Base-by-base conservation (phyloP, 345 rosid genomes). In the Salix exigua region DNA sequence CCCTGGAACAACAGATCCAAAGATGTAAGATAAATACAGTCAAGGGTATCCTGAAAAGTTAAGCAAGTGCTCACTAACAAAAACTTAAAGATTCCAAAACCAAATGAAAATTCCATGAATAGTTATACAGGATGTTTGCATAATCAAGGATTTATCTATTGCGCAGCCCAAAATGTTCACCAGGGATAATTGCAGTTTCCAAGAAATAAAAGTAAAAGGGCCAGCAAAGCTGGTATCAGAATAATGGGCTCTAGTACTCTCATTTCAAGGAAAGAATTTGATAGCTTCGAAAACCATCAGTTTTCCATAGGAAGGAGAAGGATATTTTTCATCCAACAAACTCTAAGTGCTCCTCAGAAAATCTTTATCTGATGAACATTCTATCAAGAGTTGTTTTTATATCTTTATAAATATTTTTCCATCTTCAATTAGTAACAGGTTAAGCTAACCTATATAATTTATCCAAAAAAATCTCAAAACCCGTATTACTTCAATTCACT, bases 1-100 rank as follows among this genome's bases (percentile, higher is more conserved):
- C 67, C 99, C 98, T 61, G 99, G 99, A 86, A 92, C 97, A 88
- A 58, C 14, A 11, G 28, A n/a, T 58, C 13, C 14, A 10, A 11
- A 58, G 4, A 58, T 58, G 28, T 0, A 23, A n/a, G 63, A n/a
- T n/a, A 58, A n/a, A 23, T 3, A 58, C 63, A 23, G 16, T 12
- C 26, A 9, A 13, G 0, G 28, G 25, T n/a, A 23, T 58, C 63
- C 28, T 12, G 26, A n/a, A 14, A 12, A 19, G 40, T 50, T 70
- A 9, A 19, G 31, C 25, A 23, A 28, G 30, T 48, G 48, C 38
- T 67, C 44, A 19, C 12, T 67, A 38, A 10, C 50, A 67, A 19
- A 37, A 21, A 19, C 70, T 67, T n/a, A 3, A 21, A 67, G 46
- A 9, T 67, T 67, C 12, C 50, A 37, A 5, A 25, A 67, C 44